phyloP scores from a whole-genome alignment of 2,329 filamentous ascomycete genomes.

The Pseudogymnoascus sp. region DNA sequence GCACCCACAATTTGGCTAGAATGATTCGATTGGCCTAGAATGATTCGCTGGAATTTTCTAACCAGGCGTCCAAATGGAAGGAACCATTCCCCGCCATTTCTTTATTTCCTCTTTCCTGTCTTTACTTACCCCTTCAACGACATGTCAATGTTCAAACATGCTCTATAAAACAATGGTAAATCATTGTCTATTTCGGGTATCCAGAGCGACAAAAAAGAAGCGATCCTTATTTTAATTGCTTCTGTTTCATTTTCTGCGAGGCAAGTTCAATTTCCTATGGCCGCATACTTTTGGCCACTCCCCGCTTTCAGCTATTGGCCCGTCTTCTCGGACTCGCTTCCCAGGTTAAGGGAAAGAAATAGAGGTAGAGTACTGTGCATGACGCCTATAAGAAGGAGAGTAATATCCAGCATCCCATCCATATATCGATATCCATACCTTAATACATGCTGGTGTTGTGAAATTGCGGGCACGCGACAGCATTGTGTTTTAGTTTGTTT shows the following conservation, averaged over 20 bases:
- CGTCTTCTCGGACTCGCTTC: neutral
- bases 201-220: neutral
- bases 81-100: neutral
- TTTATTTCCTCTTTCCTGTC: neutral
- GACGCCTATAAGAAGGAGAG: neutral
- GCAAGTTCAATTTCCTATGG: neutral
- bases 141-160: neutral
- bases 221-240: neutral
- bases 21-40: neutral
- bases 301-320: neutral
- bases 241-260: neutral
- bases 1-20: neutral
- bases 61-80: neutral
- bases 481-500: neutral
- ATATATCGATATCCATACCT: neutral
- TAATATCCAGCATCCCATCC: neutral
- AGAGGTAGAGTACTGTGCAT: neutral
- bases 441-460: neutral
- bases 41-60: neutral
- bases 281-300: neutral
- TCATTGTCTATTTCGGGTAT: neutral
- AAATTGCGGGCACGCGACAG: neutral
- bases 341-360: neutral
- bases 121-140: neutral
- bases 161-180: neutral